Evolutionary conservation across 1,284 basidiomycete species (phyloP).

Genomic region (Ustilago nuda): DNA sequence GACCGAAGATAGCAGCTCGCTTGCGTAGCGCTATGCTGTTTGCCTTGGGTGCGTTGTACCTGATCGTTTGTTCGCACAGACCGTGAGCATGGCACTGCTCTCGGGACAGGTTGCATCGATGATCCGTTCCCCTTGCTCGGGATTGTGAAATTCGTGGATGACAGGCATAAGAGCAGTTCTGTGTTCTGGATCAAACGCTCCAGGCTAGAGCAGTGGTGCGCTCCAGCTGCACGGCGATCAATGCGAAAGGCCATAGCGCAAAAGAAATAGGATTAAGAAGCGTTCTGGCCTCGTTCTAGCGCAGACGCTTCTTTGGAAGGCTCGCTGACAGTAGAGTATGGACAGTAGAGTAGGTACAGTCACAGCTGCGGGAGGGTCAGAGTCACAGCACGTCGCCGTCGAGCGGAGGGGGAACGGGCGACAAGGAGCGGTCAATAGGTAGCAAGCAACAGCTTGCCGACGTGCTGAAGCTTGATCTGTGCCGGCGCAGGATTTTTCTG

Average conservation of each 20-base stretch:
- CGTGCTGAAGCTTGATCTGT: background rate
- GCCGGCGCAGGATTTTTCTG: background rate
- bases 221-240: constrained; percentile 9
- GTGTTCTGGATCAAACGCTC: background rate
- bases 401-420: too few species aligned
- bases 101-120: background rate
- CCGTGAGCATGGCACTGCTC: background rate
- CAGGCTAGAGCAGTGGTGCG: background rate
- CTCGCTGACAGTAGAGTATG: background rate
- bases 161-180: background rate
- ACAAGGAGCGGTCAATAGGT: background rate
- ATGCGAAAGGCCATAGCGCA: background rate
- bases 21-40: background rate
- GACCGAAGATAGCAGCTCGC: constrained; percentile 22
- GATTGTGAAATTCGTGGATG: constrained; percentile 6
- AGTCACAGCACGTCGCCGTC: background rate
- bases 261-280: constrained; percentile 5
- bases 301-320: background rate
- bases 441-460: background rate
- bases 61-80: background rate
- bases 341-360: background rate
- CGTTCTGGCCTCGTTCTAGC: background rate
- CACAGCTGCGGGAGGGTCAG: background rate
- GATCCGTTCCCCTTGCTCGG: constrained; percentile 16
- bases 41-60: constrained; percentile 7